phyloP scores from a whole-genome alignment of 2,329 filamentous ascomycete genomes.

The Cercospora sojina region DNA sequence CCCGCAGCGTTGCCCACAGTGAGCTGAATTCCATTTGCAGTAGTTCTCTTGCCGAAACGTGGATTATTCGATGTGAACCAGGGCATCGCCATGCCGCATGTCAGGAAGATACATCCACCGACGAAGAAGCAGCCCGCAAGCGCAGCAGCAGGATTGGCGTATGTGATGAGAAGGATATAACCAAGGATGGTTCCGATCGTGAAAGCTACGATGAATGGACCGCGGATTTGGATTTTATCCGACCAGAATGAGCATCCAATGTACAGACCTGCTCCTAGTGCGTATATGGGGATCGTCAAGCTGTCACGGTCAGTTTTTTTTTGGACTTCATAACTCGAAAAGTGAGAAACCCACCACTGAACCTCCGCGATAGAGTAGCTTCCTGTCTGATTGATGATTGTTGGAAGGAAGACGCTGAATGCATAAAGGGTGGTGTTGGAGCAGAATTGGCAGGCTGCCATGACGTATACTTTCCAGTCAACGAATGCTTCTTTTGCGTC shows the following conservation, averaged over 20 bases:
- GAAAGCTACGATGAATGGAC: slow-evolving; percentile 24
- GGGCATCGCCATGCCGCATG: slow-evolving; percentile 32
- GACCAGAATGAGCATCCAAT: slow-evolving; percentile 49
- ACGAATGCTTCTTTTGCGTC: slow-evolving; percentile 66
- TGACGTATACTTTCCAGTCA: slow-evolving; percentile 76
- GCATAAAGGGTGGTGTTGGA: slow-evolving; percentile 53
- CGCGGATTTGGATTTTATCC: slow-evolving; percentile 41
- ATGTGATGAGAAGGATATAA: slow-evolving; percentile 28
- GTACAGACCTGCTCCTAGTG: slow-evolving; percentile 51
- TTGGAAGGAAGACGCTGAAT: slow-evolving; percentile 59
- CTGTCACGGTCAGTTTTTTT: slow-evolving; percentile 29
- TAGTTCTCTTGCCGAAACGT: slow-evolving; percentile 37
- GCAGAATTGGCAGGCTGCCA: slow-evolving; percentile 68
- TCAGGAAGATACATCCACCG: slow-evolving; percentile 32
- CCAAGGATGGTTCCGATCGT: slow-evolving; percentile 28
- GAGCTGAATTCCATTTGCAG: slow-evolving; percentile 25
- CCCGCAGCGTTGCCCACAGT: slow-evolving; percentile 18
- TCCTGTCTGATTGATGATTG: slow-evolving; percentile 55
- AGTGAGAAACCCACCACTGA: slow-evolving; percentile 35
- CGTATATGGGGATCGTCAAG: slow-evolving; percentile 58
- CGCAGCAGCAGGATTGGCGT: slow-evolving; percentile 2
- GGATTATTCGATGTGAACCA: slow-evolving; percentile 37
- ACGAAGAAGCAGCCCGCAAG: slow-evolving; percentile 35
- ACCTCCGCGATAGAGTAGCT: slow-evolving; percentile 50
- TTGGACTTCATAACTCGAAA: background rate